Conservation (phyloP, 2,329 filamentous ascomycete species). For the Scytalidium sp. region DNA sequence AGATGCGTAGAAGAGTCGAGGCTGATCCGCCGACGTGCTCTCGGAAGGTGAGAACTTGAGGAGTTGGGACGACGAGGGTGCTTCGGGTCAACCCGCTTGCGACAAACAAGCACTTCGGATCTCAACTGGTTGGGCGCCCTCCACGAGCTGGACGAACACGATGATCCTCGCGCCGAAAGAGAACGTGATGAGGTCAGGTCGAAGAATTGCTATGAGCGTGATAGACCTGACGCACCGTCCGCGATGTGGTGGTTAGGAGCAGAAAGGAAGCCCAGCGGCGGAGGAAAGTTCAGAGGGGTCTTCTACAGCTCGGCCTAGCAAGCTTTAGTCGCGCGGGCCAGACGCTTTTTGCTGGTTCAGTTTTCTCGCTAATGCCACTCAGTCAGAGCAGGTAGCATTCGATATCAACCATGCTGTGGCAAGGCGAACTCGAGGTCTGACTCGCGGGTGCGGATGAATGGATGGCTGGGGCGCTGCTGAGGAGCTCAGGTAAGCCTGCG, state of each 20-base stretch:
- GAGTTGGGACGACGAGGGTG: neutral
- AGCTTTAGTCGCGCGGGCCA: neutral
- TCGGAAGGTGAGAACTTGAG: neutral
- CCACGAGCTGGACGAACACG: neutral
- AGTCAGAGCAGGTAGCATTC: neutral
- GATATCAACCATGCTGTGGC: neutral
- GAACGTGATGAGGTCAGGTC: no score
- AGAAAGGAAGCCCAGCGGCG: neutral
- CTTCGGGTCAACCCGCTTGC: neutral
- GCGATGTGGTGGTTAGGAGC: conserved; percentile 1
- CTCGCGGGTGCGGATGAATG: conserved; percentile 7
- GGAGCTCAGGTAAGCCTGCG: neutral
- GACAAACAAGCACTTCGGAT: no score
- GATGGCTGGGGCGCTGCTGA: conserved; percentile 1
- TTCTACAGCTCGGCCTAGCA: neutral
- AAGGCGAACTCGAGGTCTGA: conserved; percentile 2
- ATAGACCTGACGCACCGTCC: neutral
- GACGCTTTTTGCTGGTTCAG: neutral
- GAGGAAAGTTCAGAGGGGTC: neutral
- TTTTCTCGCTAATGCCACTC: neutral
- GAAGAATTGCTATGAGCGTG: no score
- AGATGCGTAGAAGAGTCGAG: neutral
- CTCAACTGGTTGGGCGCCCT: neutral
- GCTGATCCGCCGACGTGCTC: neutral
- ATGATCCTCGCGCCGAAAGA: no score